Evolutionary conservation across 345 rosid species (phyloP), one percentile per base, ranked within the genome.

Genomic region (Cardiospermum halicacabum): DNA sequence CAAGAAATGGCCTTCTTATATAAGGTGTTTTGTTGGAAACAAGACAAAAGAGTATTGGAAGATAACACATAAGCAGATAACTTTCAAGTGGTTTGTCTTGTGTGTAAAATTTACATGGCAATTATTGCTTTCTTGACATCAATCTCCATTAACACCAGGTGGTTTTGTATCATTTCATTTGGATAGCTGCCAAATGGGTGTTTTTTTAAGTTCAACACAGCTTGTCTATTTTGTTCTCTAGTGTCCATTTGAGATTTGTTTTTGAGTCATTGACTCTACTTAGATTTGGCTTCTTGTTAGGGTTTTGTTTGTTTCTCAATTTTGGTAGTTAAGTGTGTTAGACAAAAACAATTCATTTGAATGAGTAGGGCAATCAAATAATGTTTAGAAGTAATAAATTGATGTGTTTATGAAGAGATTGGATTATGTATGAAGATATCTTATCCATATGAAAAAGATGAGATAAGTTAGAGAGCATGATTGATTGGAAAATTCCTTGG

Each of bases 21-120:
- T 32, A 60, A 5, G 39, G 25, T 31, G 3, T 13, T 21, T 47
- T 13, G 2, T 0, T 49, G 31, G 13, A 8, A 13, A 49, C 2
- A 21, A 21, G 67, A 21, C 47, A 63, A 39, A 11, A 2, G 24
- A 16, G 16, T 59, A 53, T 21, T 68, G 73, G 66, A 58, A 58
- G 0, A 25, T 69, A 60, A 74, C 47, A 69, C 47, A 69, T 73
- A 73, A 70, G 69, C 72, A 60, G 67, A 74, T 58, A 59, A 64
- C 36, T 56, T 34, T 64, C 13, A 53, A 67, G 13, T 2, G 37
- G 13, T 16, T 65, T 55, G 53, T 65, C 68, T 65, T 53, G 28
- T 53, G 60, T 53, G 1, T 11, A 26, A n/a, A 56, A 39, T n/a
- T n/a, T n/a, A n/a, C 47, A 0, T 27, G 13, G 58, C 28, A 24